These are phyloP conservation scores for Moricandia arvensis DNA, from an alignment of 345 rosid species.

Conservation along the genomic window DNA sequence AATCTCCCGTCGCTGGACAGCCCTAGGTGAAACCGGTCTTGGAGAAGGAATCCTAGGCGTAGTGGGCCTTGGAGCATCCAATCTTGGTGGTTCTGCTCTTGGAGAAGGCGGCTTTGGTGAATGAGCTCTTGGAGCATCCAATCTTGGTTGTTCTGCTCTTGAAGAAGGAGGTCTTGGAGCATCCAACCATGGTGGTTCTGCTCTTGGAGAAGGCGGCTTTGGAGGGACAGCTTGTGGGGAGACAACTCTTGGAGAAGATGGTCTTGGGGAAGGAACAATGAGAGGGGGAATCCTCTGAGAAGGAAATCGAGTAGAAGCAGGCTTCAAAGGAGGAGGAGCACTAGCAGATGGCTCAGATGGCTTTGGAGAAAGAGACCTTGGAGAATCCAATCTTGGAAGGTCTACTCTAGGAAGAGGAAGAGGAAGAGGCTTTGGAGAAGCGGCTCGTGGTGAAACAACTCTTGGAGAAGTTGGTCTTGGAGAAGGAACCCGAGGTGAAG, in stretches of 20 bases:
- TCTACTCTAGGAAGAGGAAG: conserved; percentile 19
- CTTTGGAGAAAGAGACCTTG: conserved; percentile 48
- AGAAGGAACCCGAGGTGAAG: conserved; percentile 25
- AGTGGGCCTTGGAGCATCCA: conserved; percentile 26
- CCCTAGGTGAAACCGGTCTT: conserved; percentile 31
- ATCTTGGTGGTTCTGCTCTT: conserved; percentile 20
- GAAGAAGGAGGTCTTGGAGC: conserved; percentile 42
- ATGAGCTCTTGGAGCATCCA: conserved; percentile 4
- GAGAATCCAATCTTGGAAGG: conserved; percentile 8
- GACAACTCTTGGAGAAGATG: conserved; percentile 16
- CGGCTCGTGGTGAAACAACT: conserved; percentile 38
- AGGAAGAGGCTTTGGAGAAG: conserved; percentile 46
- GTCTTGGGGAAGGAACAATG: conserved; percentile 33
- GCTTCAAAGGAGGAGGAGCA: conserved; percentile 41
- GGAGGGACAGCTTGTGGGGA: conserved; percentile 45
- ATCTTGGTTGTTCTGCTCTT: conserved; percentile 47
- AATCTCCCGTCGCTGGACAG: conserved; percentile 35
- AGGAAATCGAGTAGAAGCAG: conserved; percentile 35
- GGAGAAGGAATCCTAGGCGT: conserved; percentile 66
- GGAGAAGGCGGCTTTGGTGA: conserved; percentile 29
- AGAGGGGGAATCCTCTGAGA: conserved; percentile 50
- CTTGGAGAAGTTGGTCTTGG: conserved; percentile 40
- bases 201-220: conserved; percentile 55
- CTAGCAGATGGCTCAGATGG: conserved; percentile 37
- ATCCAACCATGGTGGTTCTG: conserved; percentile 42